phyloP scores from a whole-genome alignment of 345 rosid species.

The Ricinus communis region DNA sequence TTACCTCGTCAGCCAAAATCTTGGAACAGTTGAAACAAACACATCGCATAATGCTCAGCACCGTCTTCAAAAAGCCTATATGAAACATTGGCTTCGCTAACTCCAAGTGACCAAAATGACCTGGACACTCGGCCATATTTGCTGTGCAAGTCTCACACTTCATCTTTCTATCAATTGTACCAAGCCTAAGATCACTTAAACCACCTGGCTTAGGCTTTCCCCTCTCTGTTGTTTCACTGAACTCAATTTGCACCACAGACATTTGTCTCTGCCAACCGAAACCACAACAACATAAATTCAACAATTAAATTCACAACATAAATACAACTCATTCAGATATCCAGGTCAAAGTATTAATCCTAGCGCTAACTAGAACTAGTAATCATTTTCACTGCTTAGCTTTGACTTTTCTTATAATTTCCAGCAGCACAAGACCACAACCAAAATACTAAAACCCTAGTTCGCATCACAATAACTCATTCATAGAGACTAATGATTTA shows the following conservation, averaged over 20 bases:
- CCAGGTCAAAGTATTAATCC: too few relatives aligned
- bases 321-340: too few relatives aligned
- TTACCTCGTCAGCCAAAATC: constrained; percentile 89
- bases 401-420: too few relatives aligned
- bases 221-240: constrained; percentile 83
- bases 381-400: too few relatives aligned
- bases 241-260: constrained; percentile 89
- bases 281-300: neutral
- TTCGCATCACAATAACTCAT: too few relatives aligned
- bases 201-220: constrained; percentile 87
- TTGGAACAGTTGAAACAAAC: constrained; percentile 97
- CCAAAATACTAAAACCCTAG: too few relatives aligned
- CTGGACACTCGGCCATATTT: constrained; percentile 94
- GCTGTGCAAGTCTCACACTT: constrained; percentile 95
- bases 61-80: constrained; percentile 89
- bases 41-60: constrained; percentile 82
- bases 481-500: too few relatives aligned
- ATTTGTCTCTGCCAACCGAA: constrained; percentile 80
- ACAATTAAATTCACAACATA: too few relatives aligned
- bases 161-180: constrained; percentile 86
- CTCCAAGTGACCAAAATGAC: constrained; percentile 96
- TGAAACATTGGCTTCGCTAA: constrained; percentile 98
- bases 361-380: too few relatives aligned
- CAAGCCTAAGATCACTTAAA: constrained; percentile 79
- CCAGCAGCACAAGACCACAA: too few relatives aligned